Percentiles rank a stretch among this genome's conserved stretches.
Conservation (phyloP, 2,329 filamentous ascomycete genomes). For the Epichloe typhina region DNA sequence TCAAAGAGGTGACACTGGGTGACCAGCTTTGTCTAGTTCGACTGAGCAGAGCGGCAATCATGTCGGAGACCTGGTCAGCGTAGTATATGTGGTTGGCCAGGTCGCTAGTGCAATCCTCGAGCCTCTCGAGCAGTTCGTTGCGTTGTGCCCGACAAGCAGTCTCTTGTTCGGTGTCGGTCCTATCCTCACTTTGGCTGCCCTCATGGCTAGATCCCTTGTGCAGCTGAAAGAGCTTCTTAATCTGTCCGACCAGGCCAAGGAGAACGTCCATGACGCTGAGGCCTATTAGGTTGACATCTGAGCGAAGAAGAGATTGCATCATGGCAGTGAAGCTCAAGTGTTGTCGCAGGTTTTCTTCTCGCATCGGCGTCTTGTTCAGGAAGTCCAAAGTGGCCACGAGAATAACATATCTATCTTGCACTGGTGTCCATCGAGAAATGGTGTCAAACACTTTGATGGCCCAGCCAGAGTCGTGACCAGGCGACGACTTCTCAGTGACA, state of each 20-base stretch:
- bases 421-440: slow-evolving; percentile 75
- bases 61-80: slow-evolving; percentile 87
- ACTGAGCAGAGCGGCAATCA: slow-evolving; percentile 69
- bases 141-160: slow-evolving; percentile 32
- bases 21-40: slow-evolving; percentile 56
- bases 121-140: slow-evolving; percentile 50
- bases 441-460: slow-evolving; percentile 69
- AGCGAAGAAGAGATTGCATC: slow-evolving; percentile 70
- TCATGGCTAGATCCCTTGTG: slow-evolving; percentile 24
- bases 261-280: slow-evolving; percentile 93
- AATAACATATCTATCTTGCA: slow-evolving; percentile 89
- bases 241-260: slow-evolving; percentile 71
- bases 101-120: slow-evolving; percentile 78
- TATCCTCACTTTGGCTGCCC: slow-evolving; percentile 20
- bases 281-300: slow-evolving; percentile 85
- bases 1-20: slow-evolving; percentile 29
- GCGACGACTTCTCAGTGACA: slow-evolving; percentile 26
- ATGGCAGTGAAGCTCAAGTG: slow-evolving; percentile 66
- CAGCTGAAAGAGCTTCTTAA: slow-evolving; percentile 63
- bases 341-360: slow-evolving; percentile 57
- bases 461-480: slow-evolving; percentile 51
- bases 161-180: slow-evolving; percentile 19
- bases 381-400: slow-evolving; percentile 70
- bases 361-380: slow-evolving; percentile 53
- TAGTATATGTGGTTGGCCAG: slow-evolving; percentile 94